Conservation (phyloP, 345 rosid species). For the Pugionium dolabratum region DNA sequence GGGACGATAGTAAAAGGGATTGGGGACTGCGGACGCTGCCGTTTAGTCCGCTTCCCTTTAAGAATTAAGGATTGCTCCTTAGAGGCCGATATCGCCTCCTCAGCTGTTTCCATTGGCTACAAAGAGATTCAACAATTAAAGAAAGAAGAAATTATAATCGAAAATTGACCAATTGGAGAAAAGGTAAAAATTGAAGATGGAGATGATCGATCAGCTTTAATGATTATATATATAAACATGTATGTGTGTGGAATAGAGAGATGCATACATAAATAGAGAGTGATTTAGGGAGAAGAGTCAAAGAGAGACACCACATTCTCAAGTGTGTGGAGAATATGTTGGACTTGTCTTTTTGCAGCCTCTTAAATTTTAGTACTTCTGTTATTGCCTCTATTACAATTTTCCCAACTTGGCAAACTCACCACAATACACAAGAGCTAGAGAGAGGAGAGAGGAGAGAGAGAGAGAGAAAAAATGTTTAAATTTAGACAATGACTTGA, state of each 20-base stretch:
- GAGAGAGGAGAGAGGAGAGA: slow-evolving; percentile 40
- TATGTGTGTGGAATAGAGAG: slow-evolving; percentile 40
- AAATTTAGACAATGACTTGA: slow-evolving; percentile 43
- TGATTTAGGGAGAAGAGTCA: slow-evolving; percentile 44
- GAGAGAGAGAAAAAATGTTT: slow-evolving; percentile 7
- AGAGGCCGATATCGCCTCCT: slow-evolving; percentile 40
- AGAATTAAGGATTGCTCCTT: slow-evolving; percentile 46
- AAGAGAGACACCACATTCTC: slow-evolving; percentile 44
- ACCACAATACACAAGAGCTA: slow-evolving; percentile 27
- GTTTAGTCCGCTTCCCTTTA: slow-evolving; percentile 84
- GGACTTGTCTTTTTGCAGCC: slow-evolving; percentile 44
- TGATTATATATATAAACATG: slow-evolving; percentile 25
- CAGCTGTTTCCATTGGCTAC: slow-evolving; percentile 47
- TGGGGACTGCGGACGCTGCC: slow-evolving; percentile 67
- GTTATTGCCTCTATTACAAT: slow-evolving; percentile 40
- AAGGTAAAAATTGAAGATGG: slow-evolving; percentile 25
- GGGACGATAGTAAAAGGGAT: slow-evolving; percentile 46
- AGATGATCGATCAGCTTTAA: neutral
- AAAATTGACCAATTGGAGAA: neutral
- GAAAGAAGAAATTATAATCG: neutral
- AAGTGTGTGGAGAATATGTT: slow-evolving; percentile 44
- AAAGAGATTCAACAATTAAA: slow-evolving; percentile 17
- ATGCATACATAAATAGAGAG: slow-evolving; percentile 40
- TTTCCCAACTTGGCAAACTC: slow-evolving; percentile 44
- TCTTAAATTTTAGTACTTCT: slow-evolving; percentile 43